Evolutionary conservation across 345 rosid species (phyloP).

Genomic region (Jatropha curcas): DNA sequence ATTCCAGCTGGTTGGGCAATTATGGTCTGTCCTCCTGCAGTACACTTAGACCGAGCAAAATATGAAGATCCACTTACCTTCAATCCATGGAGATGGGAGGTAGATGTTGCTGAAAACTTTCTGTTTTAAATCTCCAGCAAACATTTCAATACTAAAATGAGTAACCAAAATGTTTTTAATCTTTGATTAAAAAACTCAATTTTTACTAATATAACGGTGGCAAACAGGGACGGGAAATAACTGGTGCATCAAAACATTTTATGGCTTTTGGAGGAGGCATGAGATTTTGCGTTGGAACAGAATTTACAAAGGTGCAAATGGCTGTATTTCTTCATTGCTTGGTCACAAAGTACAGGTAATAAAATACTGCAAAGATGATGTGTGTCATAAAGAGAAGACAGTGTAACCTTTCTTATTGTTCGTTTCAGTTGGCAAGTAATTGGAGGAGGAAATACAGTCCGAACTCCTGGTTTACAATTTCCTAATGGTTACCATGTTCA

Average conservation of each 20-base stretch:
- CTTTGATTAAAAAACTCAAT: not conserved
- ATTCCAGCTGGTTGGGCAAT: constrained; percentile 94
- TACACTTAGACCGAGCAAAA: constrained; percentile 69
- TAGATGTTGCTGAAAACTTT: constrained; percentile 31
- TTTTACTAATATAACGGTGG: constrained; percentile 10
- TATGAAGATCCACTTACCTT: constrained; percentile 76
- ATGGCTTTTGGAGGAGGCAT: constrained; percentile 98
- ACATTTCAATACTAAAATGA: not conserved
- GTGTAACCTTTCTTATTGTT: constrained; percentile 13
- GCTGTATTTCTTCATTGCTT: constrained; percentile 81
- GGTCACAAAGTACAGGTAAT: constrained; percentile 82
- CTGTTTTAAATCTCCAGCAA: constrained; percentile 12
- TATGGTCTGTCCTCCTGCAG: constrained; percentile 94
- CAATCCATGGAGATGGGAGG: constrained; percentile 94
- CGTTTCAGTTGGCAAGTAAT: constrained; percentile 65
- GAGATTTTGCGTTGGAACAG: constrained; percentile 96
- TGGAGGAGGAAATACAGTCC: constrained; percentile 67
- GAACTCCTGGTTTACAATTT: constrained; percentile 91
- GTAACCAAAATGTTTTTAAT: not conserved
- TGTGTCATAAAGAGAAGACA: constrained; percentile 1
- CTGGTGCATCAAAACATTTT: constrained; percentile 68
- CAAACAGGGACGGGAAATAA: constrained; percentile 58
- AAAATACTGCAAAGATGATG: not conserved
- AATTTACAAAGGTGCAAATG: constrained; percentile 84
- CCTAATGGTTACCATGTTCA: constrained; percentile 72